Base-by-base conservation (phyloP, 1,139 yeast genomes). In the Kodamaea alishanica region DNA sequence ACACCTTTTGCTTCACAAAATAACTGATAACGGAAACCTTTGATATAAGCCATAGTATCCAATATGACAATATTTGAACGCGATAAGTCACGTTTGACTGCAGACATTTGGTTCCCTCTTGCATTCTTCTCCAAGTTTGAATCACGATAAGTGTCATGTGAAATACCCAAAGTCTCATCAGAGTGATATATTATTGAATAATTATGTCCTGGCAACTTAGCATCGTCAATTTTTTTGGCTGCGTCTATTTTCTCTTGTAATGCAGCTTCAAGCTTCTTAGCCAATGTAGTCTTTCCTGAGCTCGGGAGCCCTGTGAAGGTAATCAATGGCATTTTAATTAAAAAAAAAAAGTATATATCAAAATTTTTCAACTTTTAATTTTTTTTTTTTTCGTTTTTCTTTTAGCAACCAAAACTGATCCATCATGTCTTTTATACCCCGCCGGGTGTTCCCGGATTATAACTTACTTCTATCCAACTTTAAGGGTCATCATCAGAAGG, bases 11-110 rank as follows among this genome's bases (percentile, higher is more conserved):
- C 92, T 58, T 92, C 98, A 60, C 97, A 89, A 60, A 80, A 89
- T 40, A 92, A 69, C 60, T 92, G 99, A 61, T 94, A 92, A 44
- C 98, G 70, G 57, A 89, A 89, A 0, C 99, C 99, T 56, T 92
- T 94, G 55, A 94, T 94, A 57, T 94, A 94, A 22, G 89, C 83
- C 55, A 89, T 67, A 2, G 94, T 77, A 60, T 92, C 98, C 41
- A 92, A 70, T 15, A 92, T 79, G 1, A 92, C 97, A 33, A 92
- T 73, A 25, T 77, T 82, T 24, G 74, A 70, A 33, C 82, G 73
- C 3, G 84, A 70, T 6, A 94, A 64, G 47, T 84, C 88, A 48
- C 97, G 71, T 54, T 88, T 88, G 9, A 92, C 95, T 0, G 95
- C 95, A 0, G 95, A 79, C 65, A 89, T 82, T 52, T 90, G 96